Percentiles rank a stretch among this genome's conserved stretches.
phyloP scores from a whole-genome alignment of 495 filamentous ascomycete genomes.

The Aspergillus nanangensis region DNA sequence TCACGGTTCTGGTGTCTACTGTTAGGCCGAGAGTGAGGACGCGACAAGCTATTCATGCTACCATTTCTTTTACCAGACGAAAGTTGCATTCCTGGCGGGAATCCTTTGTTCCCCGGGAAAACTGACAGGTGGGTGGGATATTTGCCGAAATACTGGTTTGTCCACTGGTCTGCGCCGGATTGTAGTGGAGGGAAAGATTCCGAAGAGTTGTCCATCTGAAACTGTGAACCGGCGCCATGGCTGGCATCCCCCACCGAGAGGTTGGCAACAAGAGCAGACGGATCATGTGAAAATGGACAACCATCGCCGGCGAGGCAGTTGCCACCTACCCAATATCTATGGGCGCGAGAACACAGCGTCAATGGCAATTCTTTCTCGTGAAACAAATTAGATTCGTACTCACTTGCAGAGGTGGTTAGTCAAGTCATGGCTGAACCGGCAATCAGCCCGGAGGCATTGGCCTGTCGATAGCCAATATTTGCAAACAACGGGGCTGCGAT shows the following conservation, averaged over 20 bases:
- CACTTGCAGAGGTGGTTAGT: slow-evolving; percentile 98
- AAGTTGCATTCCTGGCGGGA: slow-evolving; percentile 24
- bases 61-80: slow-evolving; percentile 49
- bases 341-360: slow-evolving; percentile 12
- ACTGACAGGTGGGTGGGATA: slow-evolving; percentile 33
- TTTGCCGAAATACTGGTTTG: slow-evolving; percentile 39
- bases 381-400: too few species aligned
- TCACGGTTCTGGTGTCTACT: slow-evolving; percentile 79
- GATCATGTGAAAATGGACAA: slow-evolving; percentile 97
- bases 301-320: slow-evolving; percentile 93
- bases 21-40: slow-evolving; percentile 76
- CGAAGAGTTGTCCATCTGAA: slow-evolving; percentile 72
- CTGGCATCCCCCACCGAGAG: slow-evolving; percentile 60
- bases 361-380: too few species aligned
- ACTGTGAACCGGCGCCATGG: slow-evolving; percentile 38
- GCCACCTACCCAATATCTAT: slow-evolving; percentile 92
- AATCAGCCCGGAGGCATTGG: slow-evolving; percentile 90
- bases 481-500: slow-evolving; percentile 82
- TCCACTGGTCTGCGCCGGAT: slow-evolving; percentile 51
- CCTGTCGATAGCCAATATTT: slow-evolving; percentile 94
- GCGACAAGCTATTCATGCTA: slow-evolving; percentile 37
- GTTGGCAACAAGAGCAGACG: slow-evolving; percentile 68
- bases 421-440: slow-evolving; percentile 93
- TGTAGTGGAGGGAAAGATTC: slow-evolving; percentile 86
- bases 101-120: slow-evolving; percentile 20